Evolutionary conservation across 2,329 filamentous ascomycete genomes (phyloP).

Genomic region (Gaeumannomyces tritici): DNA sequence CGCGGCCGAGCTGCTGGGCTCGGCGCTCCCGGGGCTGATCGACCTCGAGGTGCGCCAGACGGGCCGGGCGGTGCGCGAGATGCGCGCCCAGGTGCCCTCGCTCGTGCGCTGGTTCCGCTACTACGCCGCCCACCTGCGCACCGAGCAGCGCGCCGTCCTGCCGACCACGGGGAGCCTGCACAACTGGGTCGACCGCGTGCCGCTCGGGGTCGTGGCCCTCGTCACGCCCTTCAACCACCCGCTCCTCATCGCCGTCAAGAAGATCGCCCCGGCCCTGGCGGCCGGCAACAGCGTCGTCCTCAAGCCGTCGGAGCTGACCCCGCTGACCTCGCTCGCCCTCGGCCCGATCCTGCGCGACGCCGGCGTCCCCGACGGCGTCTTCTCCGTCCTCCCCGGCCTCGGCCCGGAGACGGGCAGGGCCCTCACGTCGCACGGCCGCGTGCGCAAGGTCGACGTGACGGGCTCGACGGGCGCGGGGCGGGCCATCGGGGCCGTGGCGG

Average conservation of each 20-base stretch:
- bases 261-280: conserved; percentile 50
- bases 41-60: conserved; percentile 58
- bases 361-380: conserved; percentile 60
- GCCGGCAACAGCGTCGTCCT: conserved; percentile 50
- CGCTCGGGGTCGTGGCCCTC: conserved; percentile 47
- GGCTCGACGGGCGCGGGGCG: conserved; percentile 64
- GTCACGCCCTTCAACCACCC: conserved; percentile 53
- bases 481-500: conserved; percentile 56
- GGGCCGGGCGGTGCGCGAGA: conserved; percentile 58
- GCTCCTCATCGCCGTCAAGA: conserved; percentile 48
- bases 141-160: conserved; percentile 55
- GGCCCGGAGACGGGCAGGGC: conserved; percentile 42
- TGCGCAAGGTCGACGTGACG: conserved; percentile 64
- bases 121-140: conserved; percentile 58
- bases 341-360: conserved; percentile 53
- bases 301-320: conserved; percentile 55
- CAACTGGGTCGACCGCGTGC: conserved; percentile 44
- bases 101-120: conserved; percentile 64
- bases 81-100: conserved; percentile 58
- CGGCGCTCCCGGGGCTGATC: conserved; percentile 46
- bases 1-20: conserved; percentile 43
- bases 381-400: conserved; percentile 51
- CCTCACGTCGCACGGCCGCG: conserved; percentile 39
- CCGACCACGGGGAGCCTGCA: conserved; percentile 53
- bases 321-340: conserved; percentile 49